Evolutionary conservation across 768 basidiomycete species (phyloP).

Genomic region (Cantharellus anzutake): DNA sequence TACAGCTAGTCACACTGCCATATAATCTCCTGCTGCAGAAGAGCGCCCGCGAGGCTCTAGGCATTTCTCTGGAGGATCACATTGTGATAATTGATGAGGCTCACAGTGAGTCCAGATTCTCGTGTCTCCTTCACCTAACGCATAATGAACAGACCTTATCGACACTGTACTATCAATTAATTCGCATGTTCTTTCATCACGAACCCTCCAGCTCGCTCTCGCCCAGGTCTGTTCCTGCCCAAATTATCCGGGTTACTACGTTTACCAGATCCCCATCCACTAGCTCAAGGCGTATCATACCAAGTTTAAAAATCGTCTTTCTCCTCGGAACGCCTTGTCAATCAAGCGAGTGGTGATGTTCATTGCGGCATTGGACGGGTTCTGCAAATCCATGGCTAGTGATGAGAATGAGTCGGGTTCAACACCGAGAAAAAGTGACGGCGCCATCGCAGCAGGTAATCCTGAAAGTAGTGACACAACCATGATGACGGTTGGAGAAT

Average conservation of each 20-base stretch:
- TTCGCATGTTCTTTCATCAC: slow-evolving; percentile 40
- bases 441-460: slow-evolving; percentile 11
- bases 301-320: slow-evolving; percentile 27
- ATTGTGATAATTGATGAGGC: slow-evolving; percentile 91
- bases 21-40: slow-evolving; percentile 83
- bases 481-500: slow-evolving; percentile 47
- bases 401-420: neutral
- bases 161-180: slow-evolving; percentile 79
- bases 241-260: slow-evolving; percentile 6
- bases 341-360: slow-evolving; percentile 62
- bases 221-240: slow-evolving; percentile 33
- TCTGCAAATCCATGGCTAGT: slow-evolving; percentile 15
- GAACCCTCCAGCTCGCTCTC: slow-evolving; percentile 39
- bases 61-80: slow-evolving; percentile 69
- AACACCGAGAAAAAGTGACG: neutral
- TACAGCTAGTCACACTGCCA: slow-evolving; percentile 72
- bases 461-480: slow-evolving; percentile 19
- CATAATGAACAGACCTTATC: slow-evolving; percentile 38
- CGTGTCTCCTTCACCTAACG: neutral
- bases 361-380: slow-evolving; percentile 46
- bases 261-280: slow-evolving; percentile 31
- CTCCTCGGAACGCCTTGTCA: slow-evolving; percentile 51
- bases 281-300: slow-evolving; percentile 22
- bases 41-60: slow-evolving; percentile 66
- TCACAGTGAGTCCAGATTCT: slow-evolving; percentile 46